Percentiles rank a stretch among this genome's conserved stretches.
Evolutionary conservation across 768 basidiomycete species (phyloP).

Genomic region (Chalciporus sphaerocephalus): DNA sequence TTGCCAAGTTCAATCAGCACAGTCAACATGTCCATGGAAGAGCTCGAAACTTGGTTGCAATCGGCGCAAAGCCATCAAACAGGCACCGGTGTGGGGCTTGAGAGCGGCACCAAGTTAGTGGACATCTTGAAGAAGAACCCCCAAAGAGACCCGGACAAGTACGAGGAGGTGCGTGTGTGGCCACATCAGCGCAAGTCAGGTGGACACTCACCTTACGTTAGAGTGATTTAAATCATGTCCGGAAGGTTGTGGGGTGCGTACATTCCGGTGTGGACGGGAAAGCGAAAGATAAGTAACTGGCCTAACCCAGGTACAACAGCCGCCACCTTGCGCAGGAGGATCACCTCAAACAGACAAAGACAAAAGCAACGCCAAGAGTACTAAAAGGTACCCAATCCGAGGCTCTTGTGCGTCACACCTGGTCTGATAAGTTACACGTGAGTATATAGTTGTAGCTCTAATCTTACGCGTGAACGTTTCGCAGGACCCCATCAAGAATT

Average conservation of each 20-base stretch:
- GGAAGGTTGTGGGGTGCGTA: slow-evolving; percentile 30
- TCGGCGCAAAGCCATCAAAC: slow-evolving; percentile 30
- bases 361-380: slow-evolving; percentile 4
- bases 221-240: slow-evolving; percentile 31
- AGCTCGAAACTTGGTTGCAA: slow-evolving; percentile 31
- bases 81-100: slow-evolving; percentile 28
- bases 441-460: background rate
- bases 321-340: slow-evolving; percentile 27
- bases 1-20: slow-evolving; percentile 29
- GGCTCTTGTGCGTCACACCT: no score
- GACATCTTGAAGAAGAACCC: slow-evolving; percentile 32
- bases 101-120: slow-evolving; percentile 32
- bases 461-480: background rate
- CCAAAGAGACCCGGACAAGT: slow-evolving; percentile 4
- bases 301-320: slow-evolving; percentile 25
- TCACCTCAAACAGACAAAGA: slow-evolving; percentile 29
- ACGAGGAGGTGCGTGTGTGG: slow-evolving; percentile 15
- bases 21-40: slow-evolving; percentile 19
- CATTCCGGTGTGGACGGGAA: background rate
- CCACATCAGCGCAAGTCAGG: background rate
- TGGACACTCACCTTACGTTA: slow-evolving; percentile 5
- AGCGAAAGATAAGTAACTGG: background rate
- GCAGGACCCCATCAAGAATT: background rate
- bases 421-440: no score
- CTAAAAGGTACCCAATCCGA: background rate